phyloP scores from a whole-genome alignment of 176 grass and related monocot species.

The Zoysia pacifica region DNA sequence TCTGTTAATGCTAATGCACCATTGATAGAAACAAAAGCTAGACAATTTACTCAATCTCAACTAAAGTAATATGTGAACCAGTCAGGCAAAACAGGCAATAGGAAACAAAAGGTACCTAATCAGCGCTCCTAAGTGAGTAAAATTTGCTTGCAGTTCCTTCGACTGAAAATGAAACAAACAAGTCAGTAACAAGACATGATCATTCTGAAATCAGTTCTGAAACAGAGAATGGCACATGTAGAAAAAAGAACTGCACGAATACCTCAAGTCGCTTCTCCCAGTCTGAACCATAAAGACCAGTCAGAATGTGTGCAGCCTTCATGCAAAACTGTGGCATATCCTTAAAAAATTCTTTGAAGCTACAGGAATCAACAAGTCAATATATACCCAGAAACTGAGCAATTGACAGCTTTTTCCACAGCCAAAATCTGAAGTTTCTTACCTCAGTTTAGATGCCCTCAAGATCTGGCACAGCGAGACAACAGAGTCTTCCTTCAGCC shows the following conservation, averaged over 20 bases:
- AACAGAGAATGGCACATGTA: constrained; percentile 14
- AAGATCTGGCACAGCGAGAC: constrained; percentile 76
- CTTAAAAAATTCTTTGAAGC: constrained; percentile 88
- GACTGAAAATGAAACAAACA: constrained; percentile 55
- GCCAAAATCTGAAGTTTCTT: constrained; percentile 26
- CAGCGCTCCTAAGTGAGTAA: constrained; percentile 83
- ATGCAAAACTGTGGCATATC: constrained; percentile 96
- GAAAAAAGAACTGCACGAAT: constrained; percentile 8
- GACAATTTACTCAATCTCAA: not conserved
- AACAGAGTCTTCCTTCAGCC: constrained; percentile 53
- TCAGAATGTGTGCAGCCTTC: constrained; percentile 68
- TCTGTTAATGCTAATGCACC: not conserved
- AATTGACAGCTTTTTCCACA: not conserved
- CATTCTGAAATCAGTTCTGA: constrained; percentile 17
- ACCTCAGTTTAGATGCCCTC: constrained; percentile 83
- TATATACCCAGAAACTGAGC: constrained; percentile 9
- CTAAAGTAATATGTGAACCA: not conserved
- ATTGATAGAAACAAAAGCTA: not conserved
- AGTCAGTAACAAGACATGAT: constrained; percentile 1
- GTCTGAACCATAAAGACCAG: constrained; percentile 79
- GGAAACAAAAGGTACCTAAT: constrained; percentile 56
- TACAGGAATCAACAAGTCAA: constrained; percentile 47
- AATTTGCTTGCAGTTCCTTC: constrained; percentile 84
- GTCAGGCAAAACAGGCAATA: constrained; percentile 8
- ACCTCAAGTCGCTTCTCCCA: constrained; percentile 98